Evolutionary conservation across 495 filamentous ascomycete species (phyloP), one percentile per base, ranked within the genome.

Genomic region (Penicillium lividum): DNA sequence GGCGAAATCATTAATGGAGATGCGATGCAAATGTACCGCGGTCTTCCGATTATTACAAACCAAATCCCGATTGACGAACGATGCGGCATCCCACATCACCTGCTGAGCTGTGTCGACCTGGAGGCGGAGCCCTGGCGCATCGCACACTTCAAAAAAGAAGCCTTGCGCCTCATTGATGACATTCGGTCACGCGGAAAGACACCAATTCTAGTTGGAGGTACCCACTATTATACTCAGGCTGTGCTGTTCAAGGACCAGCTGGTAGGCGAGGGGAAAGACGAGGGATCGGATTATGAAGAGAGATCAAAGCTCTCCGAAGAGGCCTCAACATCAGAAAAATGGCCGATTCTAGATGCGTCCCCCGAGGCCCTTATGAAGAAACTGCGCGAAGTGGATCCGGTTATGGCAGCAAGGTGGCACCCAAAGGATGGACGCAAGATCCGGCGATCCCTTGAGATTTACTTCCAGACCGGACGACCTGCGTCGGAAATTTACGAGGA

Each of bases 1-100:
- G 95, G 95, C 61, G 95, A 99, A 74, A 84, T 99, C 53, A 91
- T 99, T 78, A 99, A 99, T 68, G 92, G 89, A 51, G 95, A 99
- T 76, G 94, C 94, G n/a, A 94, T 99, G 90, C 95, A 98, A 70
- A 87, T 99, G 82, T 99, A 99, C 66, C 79, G 84, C 34, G 95
- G 93, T 8, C 78, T 99, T 18, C 92, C 94, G 1, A 89, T 98
- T 60, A 93, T 97, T 54, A 99, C 95, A 16, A 99, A 99, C 72
- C 93, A 98, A 68, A 86, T 97, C 58, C 80, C 89, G 0, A 45
- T 68, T 11, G 81, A 83, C 27, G 93, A 99, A 67, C 86, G 86
- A 67, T 82, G 87, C 57, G 90, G 88, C 25, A 81, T 99, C 31
- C 89, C 89, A 16, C 95, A 99, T 69, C 93, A 99, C 75, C 77